These are phyloP conservation scores for Selaginella moellendorffii DNA, from an alignment of 75 land plant species.

Conservation along the genomic window DNA sequence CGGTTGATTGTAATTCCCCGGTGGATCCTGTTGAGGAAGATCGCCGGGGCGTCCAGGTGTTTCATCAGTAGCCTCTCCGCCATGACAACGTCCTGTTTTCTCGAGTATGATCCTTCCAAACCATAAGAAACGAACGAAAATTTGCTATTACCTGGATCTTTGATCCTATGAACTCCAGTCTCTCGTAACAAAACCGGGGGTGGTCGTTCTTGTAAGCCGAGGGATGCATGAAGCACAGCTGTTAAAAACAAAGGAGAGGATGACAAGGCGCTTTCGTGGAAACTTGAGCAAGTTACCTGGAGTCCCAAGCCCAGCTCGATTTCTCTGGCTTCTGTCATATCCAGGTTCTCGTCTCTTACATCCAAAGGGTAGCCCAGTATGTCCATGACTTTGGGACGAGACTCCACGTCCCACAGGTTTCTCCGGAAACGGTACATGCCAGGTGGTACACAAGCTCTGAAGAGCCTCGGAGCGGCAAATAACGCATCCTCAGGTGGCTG, in stretches of 20 bases:
- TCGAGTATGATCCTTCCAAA: background rate
- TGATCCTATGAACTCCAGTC: slow-evolving; percentile 81
- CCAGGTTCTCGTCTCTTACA: slow-evolving; percentile 43
- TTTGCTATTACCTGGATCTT: slow-evolving; percentile 64
- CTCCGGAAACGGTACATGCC: slow-evolving; percentile 87
- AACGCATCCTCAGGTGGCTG: slow-evolving; percentile 89
- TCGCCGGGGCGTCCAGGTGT: slow-evolving; percentile 84
- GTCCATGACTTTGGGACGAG: slow-evolving; percentile 53
- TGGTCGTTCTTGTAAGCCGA: slow-evolving; percentile 70
- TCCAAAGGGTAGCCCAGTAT: slow-evolving; percentile 59
- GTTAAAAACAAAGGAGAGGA: slow-evolving; percentile 13
- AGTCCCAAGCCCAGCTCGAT: slow-evolving; percentile 86
- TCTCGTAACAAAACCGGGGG: slow-evolving; percentile 80
- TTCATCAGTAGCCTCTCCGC: slow-evolving; percentile 95
- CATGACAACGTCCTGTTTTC: slow-evolving; percentile 70
- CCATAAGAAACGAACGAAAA: background rate
- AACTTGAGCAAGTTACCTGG: slow-evolving; percentile 36
- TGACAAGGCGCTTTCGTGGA: background rate
- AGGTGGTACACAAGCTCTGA: slow-evolving; percentile 95
- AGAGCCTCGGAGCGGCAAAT: slow-evolving; percentile 79
- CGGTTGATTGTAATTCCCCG: slow-evolving; percentile 66
- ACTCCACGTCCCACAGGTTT: slow-evolving; percentile 76
- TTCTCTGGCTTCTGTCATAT: slow-evolving; percentile 58
- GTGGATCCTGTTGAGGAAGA: slow-evolving; percentile 62
- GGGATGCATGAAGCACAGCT: slow-evolving; percentile 88